Conservation (phyloP, 2,329 filamentous ascomycete species). For the Monascus ruber region DNA sequence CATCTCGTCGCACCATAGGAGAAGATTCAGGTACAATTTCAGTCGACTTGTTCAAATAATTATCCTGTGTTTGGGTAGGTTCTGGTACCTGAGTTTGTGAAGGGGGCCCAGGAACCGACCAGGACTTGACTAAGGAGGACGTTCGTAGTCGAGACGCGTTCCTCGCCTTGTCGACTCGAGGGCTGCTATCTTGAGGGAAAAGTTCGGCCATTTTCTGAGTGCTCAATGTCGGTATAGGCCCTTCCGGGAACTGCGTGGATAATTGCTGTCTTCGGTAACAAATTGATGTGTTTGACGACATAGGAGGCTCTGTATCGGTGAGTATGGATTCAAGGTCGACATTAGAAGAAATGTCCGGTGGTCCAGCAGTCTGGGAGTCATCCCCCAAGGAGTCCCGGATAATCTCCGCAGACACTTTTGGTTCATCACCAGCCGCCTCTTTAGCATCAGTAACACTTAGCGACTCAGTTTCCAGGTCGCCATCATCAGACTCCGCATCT, state of each 20-base stretch:
- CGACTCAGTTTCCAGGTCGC: constrained; percentile 15
- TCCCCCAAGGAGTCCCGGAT: constrained; percentile 7
- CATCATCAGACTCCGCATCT: constrained; percentile 28
- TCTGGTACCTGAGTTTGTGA: constrained; percentile 2
- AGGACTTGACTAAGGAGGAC: too few species aligned
- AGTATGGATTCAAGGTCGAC: constrained; percentile 14
- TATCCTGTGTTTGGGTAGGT: constrained; percentile 11
- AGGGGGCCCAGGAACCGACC: background rate
- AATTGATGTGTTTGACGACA: constrained; percentile 25
- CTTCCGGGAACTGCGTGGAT: constrained; percentile 26
- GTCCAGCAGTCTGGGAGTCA: constrained; percentile 23
- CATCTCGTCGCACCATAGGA: constrained; percentile 14
- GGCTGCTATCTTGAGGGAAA: constrained; percentile 17
- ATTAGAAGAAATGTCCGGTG: constrained; percentile 10
- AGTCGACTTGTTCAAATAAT: constrained; percentile 11
- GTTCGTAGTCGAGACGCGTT: too few species aligned
- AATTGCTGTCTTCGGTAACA: constrained; percentile 25
- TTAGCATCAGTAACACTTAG: constrained; percentile 6
- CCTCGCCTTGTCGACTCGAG: too few species aligned
- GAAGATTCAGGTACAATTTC: constrained; percentile 31
- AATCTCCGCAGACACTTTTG: constrained; percentile 1
- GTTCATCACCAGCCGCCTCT: background rate
- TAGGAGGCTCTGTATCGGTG: constrained; percentile 13
- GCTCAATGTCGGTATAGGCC: constrained; percentile 23
- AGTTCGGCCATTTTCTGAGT: constrained; percentile 28